Base-by-base conservation (phyloP, 1,284 basidiomycete genomes). In the Sparassis latifolia region DNA sequence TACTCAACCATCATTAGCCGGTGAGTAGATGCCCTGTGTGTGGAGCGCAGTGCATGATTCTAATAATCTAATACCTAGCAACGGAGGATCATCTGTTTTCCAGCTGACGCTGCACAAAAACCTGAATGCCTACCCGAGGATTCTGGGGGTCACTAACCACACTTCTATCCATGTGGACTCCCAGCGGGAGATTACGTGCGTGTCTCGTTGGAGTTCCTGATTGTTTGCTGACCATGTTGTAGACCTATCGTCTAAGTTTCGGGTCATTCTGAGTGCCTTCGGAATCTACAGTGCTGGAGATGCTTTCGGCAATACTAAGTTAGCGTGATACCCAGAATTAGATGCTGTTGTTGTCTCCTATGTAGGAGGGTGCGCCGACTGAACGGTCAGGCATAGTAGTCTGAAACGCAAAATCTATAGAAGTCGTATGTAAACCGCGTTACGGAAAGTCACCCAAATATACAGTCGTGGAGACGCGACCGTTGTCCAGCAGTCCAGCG, bases 101-200 rank as follows among this genome's bases (percentile, higher is more conserved):
- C 94, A 97, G 74, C 84, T 99, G 63, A 97, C 93, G 2, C 72
- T 95, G 57, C 93, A 97, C 78, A 97, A 99, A 76, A 97, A 97
- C 78, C 70, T 98, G 58, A 98, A 98, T 66, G 93, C 88, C 2
- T 95, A 86, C 75, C 92, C 92, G 67, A 87, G 95, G 49, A 82
- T 93, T 58, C 80, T 86, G 47, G 89, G 89, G 39, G 77, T 92
- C 35, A 73, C 78, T 30, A 90, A 80, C 59, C 92, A 95, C 67
- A 73, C 74, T 31, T 85, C 83, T 5, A 84, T 89, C 56, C 84
- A 86, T 55, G 78, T 84, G 55, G 76, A 72, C 50, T 70, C 77
- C 33, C 67, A 70, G 47, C 73, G 69, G 53, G 70, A 75, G 57
- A 75, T 79, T 43, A 58, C 61, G 79, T 81, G 62, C 37, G 78